Evolutionary conservation across 345 rosid species (phyloP).

Genomic region (Euphorbia lathyris): DNA sequence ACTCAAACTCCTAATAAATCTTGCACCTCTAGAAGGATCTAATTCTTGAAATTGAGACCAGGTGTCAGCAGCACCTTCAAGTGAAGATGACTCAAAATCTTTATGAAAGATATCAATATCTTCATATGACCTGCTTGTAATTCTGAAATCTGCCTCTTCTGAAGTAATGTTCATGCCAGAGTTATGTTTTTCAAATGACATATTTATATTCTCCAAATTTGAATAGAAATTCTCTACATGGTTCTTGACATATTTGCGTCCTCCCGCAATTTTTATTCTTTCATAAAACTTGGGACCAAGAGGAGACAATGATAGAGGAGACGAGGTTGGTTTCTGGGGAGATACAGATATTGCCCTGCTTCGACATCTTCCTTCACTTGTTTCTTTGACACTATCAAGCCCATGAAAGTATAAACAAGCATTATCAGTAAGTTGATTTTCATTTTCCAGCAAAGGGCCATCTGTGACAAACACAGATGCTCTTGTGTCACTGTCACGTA

Average conservation of each 20-base stretch:
- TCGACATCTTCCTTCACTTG: constrained; percentile 34
- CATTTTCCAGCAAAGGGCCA: constrained; percentile 67
- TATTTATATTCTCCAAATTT: constrained; percentile 38
- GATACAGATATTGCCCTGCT: constrained; percentile 48
- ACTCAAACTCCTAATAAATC: constrained; percentile 61
- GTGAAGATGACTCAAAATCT: constrained; percentile 51
- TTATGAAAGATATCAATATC: constrained; percentile 45
- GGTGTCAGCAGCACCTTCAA: constrained; percentile 42
- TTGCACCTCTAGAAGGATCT: constrained; percentile 45
- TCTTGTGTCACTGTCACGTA: constrained; percentile 28
- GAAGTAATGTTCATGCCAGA: constrained; percentile 24
- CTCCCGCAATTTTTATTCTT: constrained; percentile 42
- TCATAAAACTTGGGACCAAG: constrained; percentile 75
- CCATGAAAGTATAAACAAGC: constrained; percentile 35
- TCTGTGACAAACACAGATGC: constrained; percentile 55
- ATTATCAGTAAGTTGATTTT: constrained; percentile 19
- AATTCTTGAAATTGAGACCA: constrained; percentile 45
- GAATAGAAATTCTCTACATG: constrained; percentile 26
- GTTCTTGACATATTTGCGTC: constrained; percentile 36
- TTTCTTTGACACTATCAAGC: constrained; percentile 33
- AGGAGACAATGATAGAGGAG: constrained; percentile 76
- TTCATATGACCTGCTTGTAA: constrained; percentile 54
- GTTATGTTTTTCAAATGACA: constrained; percentile 32
- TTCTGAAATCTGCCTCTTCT: constrained; percentile 38
- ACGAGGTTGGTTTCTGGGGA: constrained; percentile 30